These are phyloP conservation scores for Trichoderma simmonsii DNA, from an alignment of 2,329 filamentous ascomycete genomes.

Conservation along the genomic window DNA sequence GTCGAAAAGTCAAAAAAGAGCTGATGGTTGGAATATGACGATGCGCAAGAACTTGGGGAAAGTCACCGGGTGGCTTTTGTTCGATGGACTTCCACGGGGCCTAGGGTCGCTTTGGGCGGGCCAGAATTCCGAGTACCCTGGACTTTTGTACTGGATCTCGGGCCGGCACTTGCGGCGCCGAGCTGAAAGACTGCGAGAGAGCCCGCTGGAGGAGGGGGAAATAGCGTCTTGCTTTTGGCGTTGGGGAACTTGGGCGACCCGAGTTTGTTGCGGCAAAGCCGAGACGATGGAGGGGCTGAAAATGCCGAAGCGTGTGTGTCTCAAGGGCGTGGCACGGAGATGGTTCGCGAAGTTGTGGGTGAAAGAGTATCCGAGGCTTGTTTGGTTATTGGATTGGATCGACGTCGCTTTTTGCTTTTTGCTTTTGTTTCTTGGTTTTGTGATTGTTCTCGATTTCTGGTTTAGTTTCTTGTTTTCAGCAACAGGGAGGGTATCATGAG, in stretches of 20 bases:
- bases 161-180: background rate
- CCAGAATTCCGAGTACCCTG: background rate
- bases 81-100: slow-evolving; percentile 9
- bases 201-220: too few species aligned
- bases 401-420: background rate
- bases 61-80: background rate
- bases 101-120: background rate
- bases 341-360: background rate
- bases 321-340: background rate
- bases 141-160: background rate
- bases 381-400: too few species aligned
- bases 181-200: background rate
- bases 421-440: background rate
- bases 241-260: background rate
- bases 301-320: background rate
- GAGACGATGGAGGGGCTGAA: background rate
- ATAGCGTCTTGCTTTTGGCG: background rate
- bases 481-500: background rate
- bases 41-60: background rate
- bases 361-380: slow-evolving; percentile 1
- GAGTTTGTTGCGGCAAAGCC: slow-evolving; percentile 1
- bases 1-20: background rate
- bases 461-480: background rate
- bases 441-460: background rate
- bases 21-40: background rate